Base-by-base conservation (phyloP, 345 rosid species). In the Populus pruinosa region DNA sequence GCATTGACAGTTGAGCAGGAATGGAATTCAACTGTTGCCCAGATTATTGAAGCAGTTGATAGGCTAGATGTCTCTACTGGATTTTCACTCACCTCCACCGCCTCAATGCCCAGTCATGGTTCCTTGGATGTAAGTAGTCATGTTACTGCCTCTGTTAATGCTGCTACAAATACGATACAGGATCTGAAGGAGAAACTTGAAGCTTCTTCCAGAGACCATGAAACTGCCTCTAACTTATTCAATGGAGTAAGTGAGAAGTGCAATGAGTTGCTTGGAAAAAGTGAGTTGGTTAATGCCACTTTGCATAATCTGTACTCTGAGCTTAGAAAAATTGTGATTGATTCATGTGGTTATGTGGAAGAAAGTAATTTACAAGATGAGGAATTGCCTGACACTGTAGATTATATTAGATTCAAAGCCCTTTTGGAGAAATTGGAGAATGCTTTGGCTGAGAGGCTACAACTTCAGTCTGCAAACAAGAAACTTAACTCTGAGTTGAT, bases 151-250 rank as follows among this genome's bases (percentile, higher is more conserved):
- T 91, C 96, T 77, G 86, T 91, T 82, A 67, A 78, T 84, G 77
- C 86, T 77, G 88, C 90, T 73, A 80, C 90, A 67, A 80, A 87
- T 71, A 75, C 86, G 73, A 90, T 93, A 62, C 84, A 76, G 68
- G 87, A 85, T 81, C 82, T 93, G 79, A 87, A 80, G 85, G 87
- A 79, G 85, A 90, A 90, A 81, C 77, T 90, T 31, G 88, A 85
- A 82, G 87, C 76, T 82, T 87, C 85, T 78, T 47, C 35, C 66
- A 79, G 75, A 11, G 90, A 84, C 71, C 82, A 78, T 64, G 90
- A 89, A 78, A 78, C 87, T 74, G 59, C 90, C 79, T 72, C 59
- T 38, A 84, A 74, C 72, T 79, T 81, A 53, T 89, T 76, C 69
- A 78, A 85, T 75, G 91, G 89, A 79, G 85, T 85, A 74, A 86